Base-by-base conservation (phyloP, 108 stramenopile species). In the Mayamaea pseudoterrestris region DNA sequence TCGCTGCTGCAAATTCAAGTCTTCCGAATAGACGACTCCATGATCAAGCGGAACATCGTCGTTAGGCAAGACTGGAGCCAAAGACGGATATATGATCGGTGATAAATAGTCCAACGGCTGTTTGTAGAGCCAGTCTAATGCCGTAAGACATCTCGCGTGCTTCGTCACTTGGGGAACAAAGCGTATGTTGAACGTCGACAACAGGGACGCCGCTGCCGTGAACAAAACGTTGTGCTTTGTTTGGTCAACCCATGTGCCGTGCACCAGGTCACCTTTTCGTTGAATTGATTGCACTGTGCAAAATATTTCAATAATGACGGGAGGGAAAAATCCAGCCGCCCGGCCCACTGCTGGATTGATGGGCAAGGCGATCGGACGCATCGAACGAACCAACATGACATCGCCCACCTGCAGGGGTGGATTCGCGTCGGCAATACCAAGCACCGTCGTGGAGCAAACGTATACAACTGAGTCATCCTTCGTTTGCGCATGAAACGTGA, bases 361-460 rank as follows among this genome's bases (percentile, higher is more conserved):
- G 24, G 21, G 27, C 11, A 17, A 12, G 28, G 47, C 0, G 13
- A 63, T 21, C 13, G 50, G 55, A 17, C 30, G 28, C 0, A 62
- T 22, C 18, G 82, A 73, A n/a, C 82, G 76, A 26, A 84, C 28
- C 45, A 84, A 40, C 24, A 71, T 64, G 32, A 53, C 47, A 52
- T 80, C 82, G n/a, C 62, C 63, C 6, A 71, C 35, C 36, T 58
- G 39, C 27, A 84, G 35, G 20, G 73, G 45, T 2, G 82, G 82
- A 11, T 60, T 55, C 16, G 67, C 78, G 50, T 84, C 77, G 8
- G 67, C 44, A 35, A 80, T 74, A 6, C 82, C 82, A 14, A 22
- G 29, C 47, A 28, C 24, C 2, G 24, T 47, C 26, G n/a, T n/a
- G n/a, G n/a, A n/a, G n/a, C n/a, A n/a, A n/a, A n/a, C n/a, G n/a